A percentile compares a stretch with the other conserved stretches of the same genome.
phyloP scores from a whole-genome alignment of 1,139 yeast species.

The Diutina scorzettiae region DNA sequence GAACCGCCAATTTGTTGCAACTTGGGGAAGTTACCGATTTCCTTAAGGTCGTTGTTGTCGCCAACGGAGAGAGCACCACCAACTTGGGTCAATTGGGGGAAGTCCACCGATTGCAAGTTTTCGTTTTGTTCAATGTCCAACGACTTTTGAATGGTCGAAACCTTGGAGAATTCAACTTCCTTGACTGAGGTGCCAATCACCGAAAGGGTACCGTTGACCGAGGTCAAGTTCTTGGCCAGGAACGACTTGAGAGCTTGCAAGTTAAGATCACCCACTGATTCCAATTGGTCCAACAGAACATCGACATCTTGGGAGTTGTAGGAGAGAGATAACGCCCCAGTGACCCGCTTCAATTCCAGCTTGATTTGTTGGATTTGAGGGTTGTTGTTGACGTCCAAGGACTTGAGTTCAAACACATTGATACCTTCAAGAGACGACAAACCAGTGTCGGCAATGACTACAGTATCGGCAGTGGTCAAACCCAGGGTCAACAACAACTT shows the following conservation, averaged over 20 bases:
- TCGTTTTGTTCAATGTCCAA: slow-evolving; percentile 66
- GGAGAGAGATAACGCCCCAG: slow-evolving; percentile 65
- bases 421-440: slow-evolving; percentile 72
- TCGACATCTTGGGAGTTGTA: slow-evolving; percentile 72
- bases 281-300: slow-evolving; percentile 54
- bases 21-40: slow-evolving; percentile 62
- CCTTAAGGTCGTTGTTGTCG: slow-evolving; percentile 62
- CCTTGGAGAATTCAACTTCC: slow-evolving; percentile 41
- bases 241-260: slow-evolving; percentile 70
- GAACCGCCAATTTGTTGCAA: slow-evolving; percentile 80
- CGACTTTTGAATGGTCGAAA: slow-evolving; percentile 66
- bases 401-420: slow-evolving; percentile 56
- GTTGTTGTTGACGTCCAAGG: slow-evolving; percentile 81
- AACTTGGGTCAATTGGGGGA: slow-evolving; percentile 56
- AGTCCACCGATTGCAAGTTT: slow-evolving; percentile 55
- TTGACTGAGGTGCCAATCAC: slow-evolving; percentile 55
- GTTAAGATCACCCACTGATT: slow-evolving; percentile 77
- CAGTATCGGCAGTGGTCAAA: slow-evolving; percentile 60
- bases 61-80: slow-evolving; percentile 85
- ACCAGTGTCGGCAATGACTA: slow-evolving; percentile 79
- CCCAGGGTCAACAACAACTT: slow-evolving; percentile 61
- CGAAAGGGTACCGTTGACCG: slow-evolving; percentile 72
- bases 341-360: slow-evolving; percentile 63
- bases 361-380: slow-evolving; percentile 54
- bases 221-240: slow-evolving; percentile 53